Conservation (phyloP, 2,329 filamentous ascomycete species). For the Aspergillus fumigatus region DNA sequence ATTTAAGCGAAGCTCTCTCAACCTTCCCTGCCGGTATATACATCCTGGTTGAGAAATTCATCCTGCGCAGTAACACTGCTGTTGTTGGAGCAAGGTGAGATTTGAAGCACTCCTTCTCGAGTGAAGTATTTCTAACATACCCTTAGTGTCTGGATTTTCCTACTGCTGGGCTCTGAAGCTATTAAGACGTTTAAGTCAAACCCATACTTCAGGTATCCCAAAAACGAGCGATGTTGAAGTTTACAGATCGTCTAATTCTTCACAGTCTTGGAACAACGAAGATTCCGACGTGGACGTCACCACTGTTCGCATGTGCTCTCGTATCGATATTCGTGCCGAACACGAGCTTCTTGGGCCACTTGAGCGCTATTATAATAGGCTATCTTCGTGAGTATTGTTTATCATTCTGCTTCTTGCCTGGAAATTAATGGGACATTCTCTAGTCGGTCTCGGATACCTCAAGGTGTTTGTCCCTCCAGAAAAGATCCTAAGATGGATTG, state of each 20-base stretch:
- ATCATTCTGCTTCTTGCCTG: not conserved
- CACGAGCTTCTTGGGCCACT: slow-evolving; percentile 79
- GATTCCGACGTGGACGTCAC: slow-evolving; percentile 90
- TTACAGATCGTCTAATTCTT: not conserved
- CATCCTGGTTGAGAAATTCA: slow-evolving; percentile 67
- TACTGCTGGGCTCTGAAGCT: slow-evolving; percentile 77
- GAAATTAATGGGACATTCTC: slow-evolving; percentile 6
- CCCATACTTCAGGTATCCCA: slow-evolving; percentile 62
- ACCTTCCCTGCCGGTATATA: slow-evolving; percentile 81
- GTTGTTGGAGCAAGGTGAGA: slow-evolving; percentile 78
- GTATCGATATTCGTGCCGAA: slow-evolving; percentile 72
- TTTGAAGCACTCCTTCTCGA: not conserved
- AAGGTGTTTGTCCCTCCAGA: slow-evolving; percentile 88
- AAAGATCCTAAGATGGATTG: slow-evolving; percentile 79
- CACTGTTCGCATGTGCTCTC: slow-evolving; percentile 70
- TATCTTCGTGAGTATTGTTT: slow-evolving; percentile 66
- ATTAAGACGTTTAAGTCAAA: slow-evolving; percentile 80
- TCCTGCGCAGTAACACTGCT: slow-evolving; percentile 66
- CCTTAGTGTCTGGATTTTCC: slow-evolving; percentile 81
- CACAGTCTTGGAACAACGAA: slow-evolving; percentile 55
- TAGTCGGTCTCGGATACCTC: slow-evolving; percentile 81
- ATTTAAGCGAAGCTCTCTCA: slow-evolving; percentile 57
- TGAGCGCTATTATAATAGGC: slow-evolving; percentile 77
- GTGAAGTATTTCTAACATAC: slow-evolving; percentile 9
- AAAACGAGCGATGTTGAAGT: too few species aligned